Conservation (phyloP, 768 basidiomycete genomes). For the Lepiota brunneoincarnata region DNA sequence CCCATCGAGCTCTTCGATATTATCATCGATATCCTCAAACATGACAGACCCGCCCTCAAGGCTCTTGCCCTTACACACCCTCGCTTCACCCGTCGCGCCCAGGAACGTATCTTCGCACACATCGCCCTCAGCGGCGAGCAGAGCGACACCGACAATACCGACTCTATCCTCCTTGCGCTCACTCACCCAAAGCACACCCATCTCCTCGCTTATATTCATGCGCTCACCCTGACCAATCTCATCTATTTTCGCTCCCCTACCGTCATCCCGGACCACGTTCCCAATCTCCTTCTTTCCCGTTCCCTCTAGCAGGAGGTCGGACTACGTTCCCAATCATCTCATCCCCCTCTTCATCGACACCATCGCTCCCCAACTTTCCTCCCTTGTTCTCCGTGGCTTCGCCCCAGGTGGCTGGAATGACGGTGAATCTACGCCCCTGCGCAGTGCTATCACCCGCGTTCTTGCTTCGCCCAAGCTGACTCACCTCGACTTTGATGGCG, state of each 20-base stretch:
- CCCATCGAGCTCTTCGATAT: slow-evolving; percentile 7
- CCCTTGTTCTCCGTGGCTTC: not conserved
- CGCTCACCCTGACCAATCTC: not conserved
- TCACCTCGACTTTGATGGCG: not conserved
- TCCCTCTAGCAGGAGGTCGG: too few species aligned
- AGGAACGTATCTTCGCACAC: not conserved
- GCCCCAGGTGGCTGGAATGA: slow-evolving; percentile 1
- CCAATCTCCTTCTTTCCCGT: not conserved
- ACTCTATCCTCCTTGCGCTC: slow-evolving; percentile 8
- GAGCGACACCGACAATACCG: not conserved
- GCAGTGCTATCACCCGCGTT: not conserved
- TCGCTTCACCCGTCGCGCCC: not conserved
- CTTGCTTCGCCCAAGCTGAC: not conserved
- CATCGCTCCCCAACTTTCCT: not conserved
- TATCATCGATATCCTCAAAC: slow-evolving; percentile 1
- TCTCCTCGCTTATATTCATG: not conserved
- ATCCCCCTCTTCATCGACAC: slow-evolving; percentile 1
- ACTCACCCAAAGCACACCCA: not conserved
- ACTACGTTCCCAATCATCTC: not conserved
- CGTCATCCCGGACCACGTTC: not conserved
- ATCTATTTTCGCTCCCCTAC: not conserved
- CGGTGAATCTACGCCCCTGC: not conserved
- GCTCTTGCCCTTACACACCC: not conserved
- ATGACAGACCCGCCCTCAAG: not conserved
- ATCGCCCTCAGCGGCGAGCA: not conserved